A percentile compares a stretch with the other conserved stretches of the same genome.
These are phyloP conservation scores for Simplicillium sp. DNA, from an alignment of 2,329 filamentous ascomycete genomes.

Conservation along the genomic window DNA sequence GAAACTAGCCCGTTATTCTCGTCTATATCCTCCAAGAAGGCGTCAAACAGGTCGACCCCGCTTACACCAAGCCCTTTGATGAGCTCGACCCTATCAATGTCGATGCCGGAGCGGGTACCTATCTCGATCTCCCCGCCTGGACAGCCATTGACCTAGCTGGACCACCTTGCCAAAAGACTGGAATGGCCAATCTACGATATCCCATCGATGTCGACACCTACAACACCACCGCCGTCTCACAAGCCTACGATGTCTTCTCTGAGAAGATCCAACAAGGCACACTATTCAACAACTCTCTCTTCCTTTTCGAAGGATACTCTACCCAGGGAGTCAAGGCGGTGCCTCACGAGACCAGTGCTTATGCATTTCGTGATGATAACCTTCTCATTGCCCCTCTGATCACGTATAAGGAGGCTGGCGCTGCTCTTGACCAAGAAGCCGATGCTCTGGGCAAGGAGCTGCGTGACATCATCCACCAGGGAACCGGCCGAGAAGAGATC, in stretches of 20 bases:
- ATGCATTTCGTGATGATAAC: slow-evolving; percentile 33
- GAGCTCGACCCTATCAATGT: slow-evolving; percentile 26
- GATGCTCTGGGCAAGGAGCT: slow-evolving; percentile 23
- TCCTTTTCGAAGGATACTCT: slow-evolving; percentile 37
- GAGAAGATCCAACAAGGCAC: slow-evolving; percentile 13
- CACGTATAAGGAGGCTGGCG: slow-evolving; percentile 20
- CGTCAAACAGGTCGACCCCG: slow-evolving; percentile 24
- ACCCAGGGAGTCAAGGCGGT: slow-evolving; percentile 29
- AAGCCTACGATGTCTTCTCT: slow-evolving; percentile 22
- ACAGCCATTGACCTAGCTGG: slow-evolving; percentile 25
- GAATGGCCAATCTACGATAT: slow-evolving; percentile 29
- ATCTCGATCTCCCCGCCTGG: slow-evolving; percentile 34
- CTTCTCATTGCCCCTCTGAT: slow-evolving; percentile 28
- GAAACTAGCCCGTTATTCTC: slow-evolving; percentile 23
- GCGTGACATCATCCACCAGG: slow-evolving; percentile 23
- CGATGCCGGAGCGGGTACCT: slow-evolving; percentile 24
- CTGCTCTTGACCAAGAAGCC: slow-evolving; percentile 20
- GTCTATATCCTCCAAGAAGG: slow-evolving; percentile 34
- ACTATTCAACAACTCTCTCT: slow-evolving; percentile 21
- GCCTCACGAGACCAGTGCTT: slow-evolving; percentile 27
- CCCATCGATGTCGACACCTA: slow-evolving; percentile 32
- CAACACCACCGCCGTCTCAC: slow-evolving; percentile 18
- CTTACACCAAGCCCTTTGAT: slow-evolving; percentile 31
- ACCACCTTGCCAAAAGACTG: slow-evolving; percentile 30
- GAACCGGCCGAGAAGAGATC: slow-evolving; percentile 19